Percentiles rank a stretch among this genome's conserved stretches.
These are phyloP conservation scores for Ogataea wickerhamii DNA, from an alignment of 805 yeast species.

Conservation along the genomic window DNA sequence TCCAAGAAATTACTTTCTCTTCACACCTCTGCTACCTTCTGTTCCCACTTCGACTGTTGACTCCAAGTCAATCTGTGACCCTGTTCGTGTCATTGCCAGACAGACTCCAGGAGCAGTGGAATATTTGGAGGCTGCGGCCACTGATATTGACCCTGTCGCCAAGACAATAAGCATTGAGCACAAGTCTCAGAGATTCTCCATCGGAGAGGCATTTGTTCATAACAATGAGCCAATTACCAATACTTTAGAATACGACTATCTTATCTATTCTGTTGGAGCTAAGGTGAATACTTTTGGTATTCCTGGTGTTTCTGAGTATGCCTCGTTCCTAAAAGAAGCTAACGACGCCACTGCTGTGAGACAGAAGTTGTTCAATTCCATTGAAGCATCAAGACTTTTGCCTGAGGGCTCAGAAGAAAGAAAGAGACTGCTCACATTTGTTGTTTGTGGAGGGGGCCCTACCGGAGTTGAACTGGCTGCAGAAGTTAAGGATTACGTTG, in stretches of 20 bases:
- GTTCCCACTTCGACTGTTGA: conserved; percentile 92
- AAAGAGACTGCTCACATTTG: conserved; percentile 75
- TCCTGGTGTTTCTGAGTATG: conserved; percentile 86
- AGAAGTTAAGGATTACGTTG: conserved; percentile 88
- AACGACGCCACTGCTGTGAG: conserved; percentile 82
- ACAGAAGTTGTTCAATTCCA: conserved; percentile 73
- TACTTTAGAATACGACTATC: conserved; percentile 64
- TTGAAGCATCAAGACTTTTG: conserved; percentile 80
- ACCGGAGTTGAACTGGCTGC: conserved; percentile 98
- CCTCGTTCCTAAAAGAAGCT: conserved; percentile 84
- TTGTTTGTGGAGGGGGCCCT: conserved; percentile 97
- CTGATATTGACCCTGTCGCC: conserved; percentile 68
- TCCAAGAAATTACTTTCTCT: conserved; percentile 90
- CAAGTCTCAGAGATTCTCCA: conserved; percentile 45
- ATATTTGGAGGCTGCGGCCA: conserved; percentile 88
- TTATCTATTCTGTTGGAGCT: conserved; percentile 91
- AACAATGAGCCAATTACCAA: conserved; percentile 41
- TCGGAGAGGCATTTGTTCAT: conserved; percentile 49
- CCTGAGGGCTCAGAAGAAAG: conserved; percentile 71
- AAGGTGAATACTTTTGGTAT: conserved; percentile 90
- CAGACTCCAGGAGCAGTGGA: conserved; percentile 65
- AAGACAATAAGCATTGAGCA: conserved; percentile 63
- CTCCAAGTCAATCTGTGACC: conserved; percentile 86
- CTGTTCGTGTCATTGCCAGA: conserved; percentile 81
- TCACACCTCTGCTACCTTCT: conserved; percentile 93